Conservation (phyloP, 352 stramenopile species). For the Pilasporangium apinafurcum region DNA sequence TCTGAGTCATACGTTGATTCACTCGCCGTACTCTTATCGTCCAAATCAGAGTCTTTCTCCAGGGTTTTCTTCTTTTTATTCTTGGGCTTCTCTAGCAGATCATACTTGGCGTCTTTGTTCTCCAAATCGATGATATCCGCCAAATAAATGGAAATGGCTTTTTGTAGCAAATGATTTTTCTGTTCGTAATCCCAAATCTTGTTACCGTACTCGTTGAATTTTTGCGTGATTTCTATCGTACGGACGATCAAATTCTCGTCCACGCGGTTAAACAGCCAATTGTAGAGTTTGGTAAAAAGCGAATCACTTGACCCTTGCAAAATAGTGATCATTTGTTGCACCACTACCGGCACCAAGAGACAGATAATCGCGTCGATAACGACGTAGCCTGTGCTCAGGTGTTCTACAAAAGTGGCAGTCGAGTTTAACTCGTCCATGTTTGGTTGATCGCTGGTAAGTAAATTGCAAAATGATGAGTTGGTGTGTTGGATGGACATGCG, state of each 20-base stretch:
- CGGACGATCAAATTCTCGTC: slow-evolving; percentile 16
- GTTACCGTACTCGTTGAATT: slow-evolving; percentile 15
- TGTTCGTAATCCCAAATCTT: slow-evolving; percentile 21
- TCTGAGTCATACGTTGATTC: no score
- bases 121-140: slow-evolving; percentile 29
- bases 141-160: slow-evolving; percentile 43
- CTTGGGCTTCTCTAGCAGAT: slow-evolving; percentile 35
- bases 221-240: slow-evolving; percentile 29
- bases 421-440: slow-evolving; percentile 50
- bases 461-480: no score
- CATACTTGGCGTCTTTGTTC: slow-evolving; percentile 32
- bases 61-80: not conserved
- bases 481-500: no score
- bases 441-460: no score
- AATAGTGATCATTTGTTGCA: slow-evolving; percentile 27
- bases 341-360: slow-evolving; percentile 43
- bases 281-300: slow-evolving; percentile 1
- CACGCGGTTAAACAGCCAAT: slow-evolving; percentile 10
- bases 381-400: slow-evolving; percentile 40
- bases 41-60: no score
- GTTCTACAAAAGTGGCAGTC: no score
- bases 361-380: slow-evolving; percentile 51
- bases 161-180: slow-evolving; percentile 46
- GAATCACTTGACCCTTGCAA: slow-evolving; percentile 3
- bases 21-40: no score